Conservation (phyloP, 2,329 filamentous ascomycete genomes). For the Xylariaceae sp. region DNA sequence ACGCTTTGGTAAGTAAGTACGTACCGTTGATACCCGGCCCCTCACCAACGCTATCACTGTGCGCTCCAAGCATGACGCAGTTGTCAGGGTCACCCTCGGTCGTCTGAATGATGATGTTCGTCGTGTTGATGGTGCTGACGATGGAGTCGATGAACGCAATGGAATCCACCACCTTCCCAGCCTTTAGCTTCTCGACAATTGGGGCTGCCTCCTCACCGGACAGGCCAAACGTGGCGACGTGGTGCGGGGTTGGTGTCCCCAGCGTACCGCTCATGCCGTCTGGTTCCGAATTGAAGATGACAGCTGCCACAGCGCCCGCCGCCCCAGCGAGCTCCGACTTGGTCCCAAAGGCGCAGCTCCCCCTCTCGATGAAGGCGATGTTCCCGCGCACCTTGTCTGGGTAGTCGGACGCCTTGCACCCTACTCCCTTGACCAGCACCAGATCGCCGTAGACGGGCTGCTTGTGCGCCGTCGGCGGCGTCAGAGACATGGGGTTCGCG, state of each 20-base stretch:
- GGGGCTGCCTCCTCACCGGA: conserved; percentile 53
- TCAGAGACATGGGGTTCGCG: conserved; percentile 57
- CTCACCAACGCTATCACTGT: conserved; percentile 57
- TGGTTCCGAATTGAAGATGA: conserved; percentile 69
- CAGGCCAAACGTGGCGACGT: conserved; percentile 65
- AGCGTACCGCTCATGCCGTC: conserved; percentile 63
- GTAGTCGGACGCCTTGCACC: conserved; percentile 61
- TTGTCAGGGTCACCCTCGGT: conserved; percentile 52
- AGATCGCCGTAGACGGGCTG: conserved; percentile 55
- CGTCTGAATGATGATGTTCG: conserved; percentile 61
- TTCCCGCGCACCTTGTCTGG: conserved; percentile 52
- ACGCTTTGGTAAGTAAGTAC: too few relatives aligned
- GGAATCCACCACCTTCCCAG: conserved; percentile 44
- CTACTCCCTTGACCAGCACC: conserved; percentile 55
- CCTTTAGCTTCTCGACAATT: conserved; percentile 48
- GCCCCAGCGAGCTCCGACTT: conserved; percentile 65
- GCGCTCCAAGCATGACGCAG: conserved; percentile 60
- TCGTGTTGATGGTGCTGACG: conserved; percentile 48
- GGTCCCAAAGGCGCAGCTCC: conserved; percentile 63
- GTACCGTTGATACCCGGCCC: conserved; percentile 66
- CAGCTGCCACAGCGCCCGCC: conserved; percentile 63
- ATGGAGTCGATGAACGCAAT: conserved; percentile 57
- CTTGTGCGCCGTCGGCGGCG: conserved; percentile 57
- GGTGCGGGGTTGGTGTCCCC: conserved; percentile 51
- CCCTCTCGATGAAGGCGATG: conserved; percentile 66